Conservation (phyloP, 768 basidiomycete species). For the Mycena alexandri region DNA sequence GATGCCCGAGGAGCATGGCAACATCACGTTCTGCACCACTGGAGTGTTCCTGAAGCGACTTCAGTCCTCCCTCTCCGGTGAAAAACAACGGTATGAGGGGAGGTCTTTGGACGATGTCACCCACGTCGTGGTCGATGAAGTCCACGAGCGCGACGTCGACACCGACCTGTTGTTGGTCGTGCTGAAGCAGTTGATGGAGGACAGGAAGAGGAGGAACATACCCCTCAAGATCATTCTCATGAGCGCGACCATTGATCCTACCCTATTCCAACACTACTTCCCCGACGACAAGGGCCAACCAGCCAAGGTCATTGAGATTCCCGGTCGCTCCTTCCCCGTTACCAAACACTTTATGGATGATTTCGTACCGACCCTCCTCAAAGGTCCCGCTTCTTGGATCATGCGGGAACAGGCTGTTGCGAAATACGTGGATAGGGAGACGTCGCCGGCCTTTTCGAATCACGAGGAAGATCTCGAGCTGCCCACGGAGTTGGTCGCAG, state of each 20-base stretch:
- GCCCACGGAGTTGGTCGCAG: slow-evolving; percentile 84
- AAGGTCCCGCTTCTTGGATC: slow-evolving; percentile 68
- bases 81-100: slow-evolving; percentile 46
- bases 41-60: slow-evolving; percentile 90
- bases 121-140: slow-evolving; percentile 95
- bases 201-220: slow-evolving; percentile 75
- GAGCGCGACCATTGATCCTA: slow-evolving; percentile 96
- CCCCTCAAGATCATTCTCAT: slow-evolving; percentile 91
- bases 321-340: slow-evolving; percentile 95
- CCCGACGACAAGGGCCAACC: slow-evolving; percentile 67
- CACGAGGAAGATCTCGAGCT: slow-evolving; percentile 75
- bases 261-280: slow-evolving; percentile 92
- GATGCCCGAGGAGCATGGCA: slow-evolving; percentile 83
- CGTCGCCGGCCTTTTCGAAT: slow-evolving; percentile 17
- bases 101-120: slow-evolving; percentile 80
- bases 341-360: slow-evolving; percentile 85
- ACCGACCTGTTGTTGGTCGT: slow-evolving; percentile 92
- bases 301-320: slow-evolving; percentile 82
- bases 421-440: slow-evolving; percentile 79
- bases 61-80: slow-evolving; percentile 76
- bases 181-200: slow-evolving; percentile 83
- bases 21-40: slow-evolving; percentile 93
- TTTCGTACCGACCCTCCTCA: slow-evolving; percentile 66
- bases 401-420: slow-evolving; percentile 76
- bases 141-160: slow-evolving; percentile 95